Evolutionary conservation across 1,284 basidiomycete species (phyloP).

Genomic region (Cutaneotrichosporon sp.): DNA sequence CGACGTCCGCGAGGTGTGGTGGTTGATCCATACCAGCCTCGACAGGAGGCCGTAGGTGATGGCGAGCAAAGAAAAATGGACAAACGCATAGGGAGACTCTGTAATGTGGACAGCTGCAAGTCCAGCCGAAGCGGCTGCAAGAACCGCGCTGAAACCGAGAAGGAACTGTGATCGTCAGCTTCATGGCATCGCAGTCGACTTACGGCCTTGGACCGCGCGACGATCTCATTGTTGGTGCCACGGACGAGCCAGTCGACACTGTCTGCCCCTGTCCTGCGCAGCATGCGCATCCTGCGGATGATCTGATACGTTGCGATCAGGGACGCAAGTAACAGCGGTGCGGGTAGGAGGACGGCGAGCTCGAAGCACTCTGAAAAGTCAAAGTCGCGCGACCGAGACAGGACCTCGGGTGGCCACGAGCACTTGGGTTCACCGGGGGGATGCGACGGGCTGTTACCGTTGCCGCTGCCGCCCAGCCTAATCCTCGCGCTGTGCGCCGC

Average conservation of each 20-base stretch:
- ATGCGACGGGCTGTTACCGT: not conserved
- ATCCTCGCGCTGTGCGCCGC: conserved; percentile 3
- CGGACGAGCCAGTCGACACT: conserved; percentile 15
- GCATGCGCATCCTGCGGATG: conserved; percentile 40
- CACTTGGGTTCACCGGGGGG: conserved; percentile 18
- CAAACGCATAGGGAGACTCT: conserved; percentile 43
- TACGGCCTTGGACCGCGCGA: conserved; percentile 62
- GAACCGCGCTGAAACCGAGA: conserved; percentile 41
- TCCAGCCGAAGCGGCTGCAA: conserved; percentile 57
- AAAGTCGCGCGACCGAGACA: conserved; percentile 60
- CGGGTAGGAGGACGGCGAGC: conserved; percentile 59
- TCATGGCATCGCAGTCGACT: conserved; percentile 32
- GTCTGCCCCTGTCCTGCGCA: conserved; percentile 20
- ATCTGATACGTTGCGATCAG: conserved; percentile 47
- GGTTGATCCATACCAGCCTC: conserved; percentile 56
- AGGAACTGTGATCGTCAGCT: conserved; percentile 45
- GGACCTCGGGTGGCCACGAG: conserved; percentile 32
- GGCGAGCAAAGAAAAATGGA: conserved; percentile 23
- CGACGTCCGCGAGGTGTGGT: conserved; percentile 68
- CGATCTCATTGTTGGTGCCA: conserved; percentile 50
- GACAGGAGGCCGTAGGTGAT: conserved; percentile 32
- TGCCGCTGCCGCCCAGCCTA: too few species aligned
- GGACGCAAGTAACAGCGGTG: conserved; percentile 54
- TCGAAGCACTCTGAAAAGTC: conserved; percentile 83
- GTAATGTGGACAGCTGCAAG: conserved; percentile 52